phyloP scores from a whole-genome alignment of 2,329 filamentous ascomycete genomes.

The Chaetomiaceae sp. region DNA sequence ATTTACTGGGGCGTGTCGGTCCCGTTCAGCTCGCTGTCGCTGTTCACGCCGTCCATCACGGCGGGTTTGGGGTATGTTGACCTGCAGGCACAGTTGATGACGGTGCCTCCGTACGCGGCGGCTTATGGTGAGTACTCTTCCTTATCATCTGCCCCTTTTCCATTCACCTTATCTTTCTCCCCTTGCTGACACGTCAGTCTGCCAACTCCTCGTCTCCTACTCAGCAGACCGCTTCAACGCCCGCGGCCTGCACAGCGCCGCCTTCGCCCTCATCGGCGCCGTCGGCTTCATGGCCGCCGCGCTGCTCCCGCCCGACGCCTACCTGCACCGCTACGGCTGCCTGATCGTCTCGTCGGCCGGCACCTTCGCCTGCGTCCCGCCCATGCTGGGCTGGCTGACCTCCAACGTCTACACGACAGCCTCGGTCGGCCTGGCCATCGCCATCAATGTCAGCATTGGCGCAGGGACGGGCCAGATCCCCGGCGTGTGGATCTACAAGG shows the following conservation, averaged over 20 bases:
- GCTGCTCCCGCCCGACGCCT: constrained; percentile 56
- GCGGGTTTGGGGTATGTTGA: constrained; percentile 47
- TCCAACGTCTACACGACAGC: constrained; percentile 64
- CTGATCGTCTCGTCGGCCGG: constrained; percentile 64
- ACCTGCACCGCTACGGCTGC: constrained; percentile 60
- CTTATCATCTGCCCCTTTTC: not conserved
- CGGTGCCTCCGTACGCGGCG: constrained; percentile 60
- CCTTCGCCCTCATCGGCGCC: constrained; percentile 41
- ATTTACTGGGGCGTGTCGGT: constrained; percentile 48
- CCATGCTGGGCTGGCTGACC: constrained; percentile 66
- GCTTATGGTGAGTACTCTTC: constrained; percentile 44
- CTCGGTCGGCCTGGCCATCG: constrained; percentile 63
- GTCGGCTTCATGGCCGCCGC: constrained; percentile 58
- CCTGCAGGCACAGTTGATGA: constrained; percentile 60
- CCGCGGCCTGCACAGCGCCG: constrained; percentile 42
- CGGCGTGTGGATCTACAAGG: constrained; percentile 70
- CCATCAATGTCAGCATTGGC: constrained; percentile 62
- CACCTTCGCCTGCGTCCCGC: constrained; percentile 64
- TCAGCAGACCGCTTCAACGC: constrained; percentile 61
- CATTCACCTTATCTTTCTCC: not conserved
- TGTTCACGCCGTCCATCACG: constrained; percentile 60
- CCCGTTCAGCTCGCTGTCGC: constrained; percentile 55
- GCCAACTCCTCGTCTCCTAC: constrained; percentile 44
- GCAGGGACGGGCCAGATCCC: constrained; percentile 67
- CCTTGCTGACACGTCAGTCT: constrained; percentile 24